Evolutionary conservation across 345 rosid genomes (phyloP).

Genomic region (Eucalyptus cloeziana): DNA sequence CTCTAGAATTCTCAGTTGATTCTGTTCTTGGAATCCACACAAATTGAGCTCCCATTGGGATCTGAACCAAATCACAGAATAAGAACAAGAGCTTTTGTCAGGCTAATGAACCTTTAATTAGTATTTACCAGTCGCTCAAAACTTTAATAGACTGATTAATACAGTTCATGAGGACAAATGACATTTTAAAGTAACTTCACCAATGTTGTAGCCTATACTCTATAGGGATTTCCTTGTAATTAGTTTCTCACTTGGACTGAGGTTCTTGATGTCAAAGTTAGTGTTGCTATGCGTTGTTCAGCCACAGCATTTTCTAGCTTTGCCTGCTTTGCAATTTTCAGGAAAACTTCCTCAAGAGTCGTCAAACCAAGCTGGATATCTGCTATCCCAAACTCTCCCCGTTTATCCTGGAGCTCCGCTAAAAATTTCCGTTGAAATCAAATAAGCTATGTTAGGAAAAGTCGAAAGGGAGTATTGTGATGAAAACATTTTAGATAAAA

Average conservation of each 20-base stretch:
- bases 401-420: slow-evolving; percentile 62
- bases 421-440: slow-evolving; percentile 35
- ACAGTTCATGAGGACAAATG: not conserved
- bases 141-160: not conserved
- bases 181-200: not conserved
- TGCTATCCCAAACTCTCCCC: slow-evolving; percentile 47
- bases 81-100: not conserved
- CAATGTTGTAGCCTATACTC: not conserved
- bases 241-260: slow-evolving; percentile 26
- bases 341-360: slow-evolving; percentile 89
- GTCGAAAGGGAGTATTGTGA: not conserved
- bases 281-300: no score
- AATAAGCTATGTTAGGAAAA: not conserved
- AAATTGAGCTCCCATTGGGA: slow-evolving; percentile 73
- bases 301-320: no score
- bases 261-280: no score
- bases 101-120: not conserved
- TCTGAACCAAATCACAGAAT: slow-evolving; percentile 14
- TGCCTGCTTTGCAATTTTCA: slow-evolving; percentile 79
- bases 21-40: slow-evolving; percentile 71
- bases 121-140: not conserved
- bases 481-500: not conserved
- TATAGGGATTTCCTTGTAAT: not conserved
- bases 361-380: slow-evolving; percentile 84
- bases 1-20: slow-evolving; percentile 47